phyloP scores from a whole-genome alignment of 257 asterid species.

The Lycium ferocissimum region DNA sequence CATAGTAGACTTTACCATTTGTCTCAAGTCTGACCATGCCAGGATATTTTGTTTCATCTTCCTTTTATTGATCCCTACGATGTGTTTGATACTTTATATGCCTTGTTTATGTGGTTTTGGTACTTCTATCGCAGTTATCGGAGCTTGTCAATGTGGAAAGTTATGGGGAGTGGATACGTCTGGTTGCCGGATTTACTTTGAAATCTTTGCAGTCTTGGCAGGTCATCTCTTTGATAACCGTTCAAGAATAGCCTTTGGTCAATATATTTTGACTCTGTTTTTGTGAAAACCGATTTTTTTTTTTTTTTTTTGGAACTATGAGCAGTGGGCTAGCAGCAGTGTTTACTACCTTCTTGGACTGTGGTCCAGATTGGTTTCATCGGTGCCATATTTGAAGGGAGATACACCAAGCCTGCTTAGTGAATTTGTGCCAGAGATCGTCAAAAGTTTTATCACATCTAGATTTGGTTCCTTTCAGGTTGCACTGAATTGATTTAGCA shows the following conservation, averaged over 20 bases:
- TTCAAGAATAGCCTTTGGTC: conserved; percentile 9
- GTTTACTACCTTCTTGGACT: conserved; percentile 96
- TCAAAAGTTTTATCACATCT: conserved; percentile 92
- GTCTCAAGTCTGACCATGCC: conserved; percentile 14
- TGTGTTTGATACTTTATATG: conserved; percentile 21
- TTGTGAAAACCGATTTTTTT: conserved; percentile 30
- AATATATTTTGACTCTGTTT: not conserved
- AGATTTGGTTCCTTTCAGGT: conserved; percentile 99
- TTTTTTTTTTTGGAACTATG: conserved; percentile 17
- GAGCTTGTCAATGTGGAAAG: conserved; percentile 97
- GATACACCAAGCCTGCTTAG: conserved; percentile 97
- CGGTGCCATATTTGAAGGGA: conserved; percentile 95
- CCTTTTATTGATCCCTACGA: conserved; percentile 12
- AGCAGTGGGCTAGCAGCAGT: conserved; percentile 99
- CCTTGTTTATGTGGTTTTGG: conserved; percentile 30
- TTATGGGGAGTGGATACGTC: conserved; percentile 95
- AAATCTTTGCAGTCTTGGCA: conserved; percentile 97
- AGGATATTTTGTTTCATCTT: conserved; percentile 6
- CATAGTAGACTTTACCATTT: conserved; percentile 21
- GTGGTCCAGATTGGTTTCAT: conserved; percentile 97
- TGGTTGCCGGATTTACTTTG: conserved; percentile 94
- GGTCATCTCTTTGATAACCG: conserved; percentile 44
- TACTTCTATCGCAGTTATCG: conserved; percentile 67
- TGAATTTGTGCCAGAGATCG: conserved; percentile 92
- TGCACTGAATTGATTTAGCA: not conserved